Percentiles rank a stretch among this genome's conserved stretches.
Conservation (phyloP, 768 basidiomycete genomes). For the Lactarius trivialis region DNA sequence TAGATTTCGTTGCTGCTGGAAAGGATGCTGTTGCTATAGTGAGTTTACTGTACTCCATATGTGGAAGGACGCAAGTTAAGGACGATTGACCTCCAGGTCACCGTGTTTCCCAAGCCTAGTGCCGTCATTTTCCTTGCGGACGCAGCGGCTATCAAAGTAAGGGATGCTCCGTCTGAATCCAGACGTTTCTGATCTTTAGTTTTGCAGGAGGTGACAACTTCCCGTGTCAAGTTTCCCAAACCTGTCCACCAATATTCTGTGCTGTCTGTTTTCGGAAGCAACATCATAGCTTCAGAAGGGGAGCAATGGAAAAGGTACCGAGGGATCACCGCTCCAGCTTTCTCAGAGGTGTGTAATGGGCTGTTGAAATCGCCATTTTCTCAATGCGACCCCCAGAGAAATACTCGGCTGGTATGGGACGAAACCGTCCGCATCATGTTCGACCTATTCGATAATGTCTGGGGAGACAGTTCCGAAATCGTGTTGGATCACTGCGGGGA, state of each 20-base stretch:
- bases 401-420: constrained; percentile 37
- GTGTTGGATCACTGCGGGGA: constrained; percentile 42
- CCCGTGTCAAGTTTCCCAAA: constrained; percentile 51
- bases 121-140: constrained; percentile 11
- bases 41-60: neutral
- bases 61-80: neutral
- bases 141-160: constrained; percentile 13
- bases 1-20: constrained; percentile 14
- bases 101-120: neutral
- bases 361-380: neutral
- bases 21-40: constrained; percentile 7
- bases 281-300: constrained; percentile 58
- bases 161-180: neutral
- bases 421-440: constrained; percentile 31
- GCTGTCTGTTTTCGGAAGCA: constrained; percentile 48
- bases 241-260: constrained; percentile 40
- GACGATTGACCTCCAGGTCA: neutral
- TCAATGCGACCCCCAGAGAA: constrained; percentile 24
- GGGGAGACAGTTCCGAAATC: constrained; percentile 39
- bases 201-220: constrained; percentile 43
- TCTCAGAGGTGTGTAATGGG: constrained; percentile 43
- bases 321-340: constrained; percentile 55
- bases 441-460: constrained; percentile 36
- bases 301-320: constrained; percentile 61
- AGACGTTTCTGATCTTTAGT: neutral